phyloP scores from a whole-genome alignment of 1,284 basidiomycete genomes.

The Phaffia rhodozyma region DNA sequence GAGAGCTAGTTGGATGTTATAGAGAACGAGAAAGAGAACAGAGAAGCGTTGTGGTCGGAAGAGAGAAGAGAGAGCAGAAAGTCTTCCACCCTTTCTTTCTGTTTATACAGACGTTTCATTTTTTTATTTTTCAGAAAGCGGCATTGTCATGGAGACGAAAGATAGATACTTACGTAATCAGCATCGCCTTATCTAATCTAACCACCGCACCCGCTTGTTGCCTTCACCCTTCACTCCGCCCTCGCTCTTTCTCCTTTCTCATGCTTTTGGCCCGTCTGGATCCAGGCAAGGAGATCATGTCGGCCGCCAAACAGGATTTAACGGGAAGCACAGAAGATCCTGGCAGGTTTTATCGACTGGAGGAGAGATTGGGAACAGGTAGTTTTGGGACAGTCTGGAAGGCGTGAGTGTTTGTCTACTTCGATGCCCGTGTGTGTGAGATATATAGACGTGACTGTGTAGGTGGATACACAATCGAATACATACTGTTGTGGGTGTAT shows the following conservation, averaged over 20 bases:
- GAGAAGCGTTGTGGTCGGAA: neutral
- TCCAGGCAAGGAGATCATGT: neutral
- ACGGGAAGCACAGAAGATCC: neutral
- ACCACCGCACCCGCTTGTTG: neutral
- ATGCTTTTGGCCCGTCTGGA: too few species aligned
- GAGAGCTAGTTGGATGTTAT: neutral
- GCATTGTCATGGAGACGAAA: neutral
- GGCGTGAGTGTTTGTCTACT: conserved; percentile 41
- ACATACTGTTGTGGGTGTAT: too few species aligned
- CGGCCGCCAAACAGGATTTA: neutral
- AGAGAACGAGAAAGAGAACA: neutral
- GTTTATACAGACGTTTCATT: neutral
- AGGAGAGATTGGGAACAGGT: conserved; percentile 94
- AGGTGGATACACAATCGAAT: too few species aligned
- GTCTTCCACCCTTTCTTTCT: neutral
- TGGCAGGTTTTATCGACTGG: conserved; percentile 36
- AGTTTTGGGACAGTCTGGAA: conserved; percentile 96
- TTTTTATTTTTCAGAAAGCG: neutral
- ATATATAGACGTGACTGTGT: too few species aligned
- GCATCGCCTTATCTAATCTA: neutral
- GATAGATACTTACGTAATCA: neutral
- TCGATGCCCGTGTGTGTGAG: too few species aligned
- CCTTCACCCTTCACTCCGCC: neutral
- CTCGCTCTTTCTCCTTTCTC: neutral
- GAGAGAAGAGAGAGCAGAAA: neutral